A percentile compares a stretch with the other conserved stretches of the same genome.
These are phyloP conservation scores for Candida peoriensis DNA, from an alignment of 805 yeast species.

Conservation along the genomic window DNA sequence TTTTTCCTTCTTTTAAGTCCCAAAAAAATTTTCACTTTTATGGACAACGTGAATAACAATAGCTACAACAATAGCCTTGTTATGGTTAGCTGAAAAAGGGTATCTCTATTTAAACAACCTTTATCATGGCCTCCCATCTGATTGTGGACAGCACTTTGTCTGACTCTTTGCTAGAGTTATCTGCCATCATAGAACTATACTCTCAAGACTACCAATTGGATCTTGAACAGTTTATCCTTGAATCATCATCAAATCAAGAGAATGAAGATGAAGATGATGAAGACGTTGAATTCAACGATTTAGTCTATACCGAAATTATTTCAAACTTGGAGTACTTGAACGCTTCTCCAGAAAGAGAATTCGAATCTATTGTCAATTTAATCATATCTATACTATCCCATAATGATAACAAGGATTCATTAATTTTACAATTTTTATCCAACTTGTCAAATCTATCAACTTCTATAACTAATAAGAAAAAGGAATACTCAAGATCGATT, in stretches of 20 bases:
- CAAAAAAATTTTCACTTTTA: no score
- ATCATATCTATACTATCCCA: slow-evolving; percentile 19
- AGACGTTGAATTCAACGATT: slow-evolving; percentile 14
- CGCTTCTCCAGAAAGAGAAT: slow-evolving; percentile 21
- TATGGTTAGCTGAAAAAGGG: no score
- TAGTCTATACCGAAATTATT: slow-evolving; percentile 16
- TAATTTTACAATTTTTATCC: not conserved
- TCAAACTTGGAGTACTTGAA: slow-evolving; percentile 10
- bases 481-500: slow-evolving; percentile 8
- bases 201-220: slow-evolving; percentile 10
- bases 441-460: slow-evolving; percentile 4
- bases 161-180: slow-evolving; percentile 29
- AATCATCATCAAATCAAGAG: not conserved
- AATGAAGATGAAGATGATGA: slow-evolving; percentile 17
- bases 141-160: slow-evolving; percentile 36
- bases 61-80: no score
- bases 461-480: slow-evolving; percentile 7
- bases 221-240: slow-evolving; percentile 11
- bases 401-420: not conserved
- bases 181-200: slow-evolving; percentile 26
- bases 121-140: no score
- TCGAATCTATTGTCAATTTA: slow-evolving; percentile 23
- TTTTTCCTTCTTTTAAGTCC: no score
- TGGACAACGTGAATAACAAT: no score
- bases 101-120: no score